Evolutionary conservation across 2,329 filamentous ascomycete genomes (phyloP).

Genomic region (Fusarium sp.): DNA sequence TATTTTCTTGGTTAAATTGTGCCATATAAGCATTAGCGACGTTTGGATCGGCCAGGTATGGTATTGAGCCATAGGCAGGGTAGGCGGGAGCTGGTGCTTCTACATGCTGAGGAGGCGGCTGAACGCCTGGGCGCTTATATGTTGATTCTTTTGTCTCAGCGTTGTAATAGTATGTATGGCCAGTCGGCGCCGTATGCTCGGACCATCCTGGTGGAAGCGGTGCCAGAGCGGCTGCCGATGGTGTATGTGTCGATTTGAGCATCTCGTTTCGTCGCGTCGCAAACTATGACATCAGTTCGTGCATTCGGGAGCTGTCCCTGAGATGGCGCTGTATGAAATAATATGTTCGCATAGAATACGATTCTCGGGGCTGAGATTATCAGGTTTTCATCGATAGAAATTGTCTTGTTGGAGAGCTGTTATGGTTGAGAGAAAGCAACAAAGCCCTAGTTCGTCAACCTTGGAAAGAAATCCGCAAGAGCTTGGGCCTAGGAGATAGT

Average conservation of each 20-base stretch:
- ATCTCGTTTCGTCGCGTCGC: slow-evolving; percentile 56
- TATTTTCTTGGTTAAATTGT: slow-evolving; percentile 60
- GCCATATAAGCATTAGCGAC: slow-evolving; percentile 73
- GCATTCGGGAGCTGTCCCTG: no score
- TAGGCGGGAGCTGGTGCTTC: slow-evolving; percentile 49
- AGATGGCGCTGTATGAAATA: background rate
- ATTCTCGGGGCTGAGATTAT: background rate
- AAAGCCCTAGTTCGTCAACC: background rate
- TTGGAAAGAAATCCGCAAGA: slow-evolving; percentile 13
- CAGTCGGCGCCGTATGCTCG: slow-evolving; percentile 90
- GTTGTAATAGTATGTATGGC: slow-evolving; percentile 92
- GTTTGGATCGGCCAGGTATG: slow-evolving; percentile 64
- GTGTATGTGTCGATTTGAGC: slow-evolving; percentile 83
- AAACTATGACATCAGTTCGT: slow-evolving; percentile 29
- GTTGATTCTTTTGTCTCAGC: slow-evolving; percentile 85
- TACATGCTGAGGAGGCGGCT: slow-evolving; percentile 28
- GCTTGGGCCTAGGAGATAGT: slow-evolving; percentile 28
- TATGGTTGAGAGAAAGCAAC: background rate
- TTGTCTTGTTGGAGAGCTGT: background rate
- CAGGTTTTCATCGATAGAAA: background rate
- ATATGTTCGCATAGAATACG: background rate
- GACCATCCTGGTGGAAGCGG: slow-evolving; percentile 86
- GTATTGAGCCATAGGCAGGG: slow-evolving; percentile 48
- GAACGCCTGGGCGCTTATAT: slow-evolving; percentile 77
- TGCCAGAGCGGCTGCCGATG: slow-evolving; percentile 61